Evolutionary conservation across 179 eudicot genomes (phyloP), one percentile per base, ranked within the genome.

Genomic region (Nepenthes alata): DNA sequence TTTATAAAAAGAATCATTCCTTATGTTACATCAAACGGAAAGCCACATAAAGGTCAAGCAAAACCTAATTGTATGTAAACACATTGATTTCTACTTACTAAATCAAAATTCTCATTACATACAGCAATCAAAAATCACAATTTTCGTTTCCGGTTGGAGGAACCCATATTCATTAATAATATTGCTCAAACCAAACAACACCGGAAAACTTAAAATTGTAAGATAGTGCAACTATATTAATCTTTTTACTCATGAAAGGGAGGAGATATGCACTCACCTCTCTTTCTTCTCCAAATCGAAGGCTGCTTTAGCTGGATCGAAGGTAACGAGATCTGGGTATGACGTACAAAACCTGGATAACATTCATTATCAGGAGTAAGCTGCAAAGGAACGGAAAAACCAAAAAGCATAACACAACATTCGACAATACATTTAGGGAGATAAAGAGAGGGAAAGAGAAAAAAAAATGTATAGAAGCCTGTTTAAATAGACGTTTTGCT

Each of bases 331-430:
- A 77, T 77, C 81, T 61, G 65, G 60, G 60, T 59, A 59, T 68
- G 69, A 78, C 74, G 74, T 69, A 69, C 45, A 69, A 69, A 45
- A 68, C 70, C 70, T 61, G 63, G 59, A 61, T 15, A 74, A 44
- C 66, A 60, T 57, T 62, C 64, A 57, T 47, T 12, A 56, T 47
- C 63, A 50, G 36, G 44, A 65, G 65, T 67, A 70, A 53, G 67
- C 56, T 47, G 57, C 55, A 60, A 56, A 45, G 54, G 13, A 34
- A 34, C 8, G 45, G 5, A 11, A 57, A 44, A 37, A 5, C 39
- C 7, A 15, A n/a, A 36, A 13, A 47, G 37, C 37, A 16, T 54
- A 64, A 55, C 38, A 51, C 12, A 56, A 38, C 6, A 59, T 9
- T 52, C 36, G 35, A 2, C 38, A 13, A 53, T 4, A 53, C 36